phyloP scores from a whole-genome alignment of 1,284 basidiomycete species.

The Cutaneotrichosporon sp. region DNA sequence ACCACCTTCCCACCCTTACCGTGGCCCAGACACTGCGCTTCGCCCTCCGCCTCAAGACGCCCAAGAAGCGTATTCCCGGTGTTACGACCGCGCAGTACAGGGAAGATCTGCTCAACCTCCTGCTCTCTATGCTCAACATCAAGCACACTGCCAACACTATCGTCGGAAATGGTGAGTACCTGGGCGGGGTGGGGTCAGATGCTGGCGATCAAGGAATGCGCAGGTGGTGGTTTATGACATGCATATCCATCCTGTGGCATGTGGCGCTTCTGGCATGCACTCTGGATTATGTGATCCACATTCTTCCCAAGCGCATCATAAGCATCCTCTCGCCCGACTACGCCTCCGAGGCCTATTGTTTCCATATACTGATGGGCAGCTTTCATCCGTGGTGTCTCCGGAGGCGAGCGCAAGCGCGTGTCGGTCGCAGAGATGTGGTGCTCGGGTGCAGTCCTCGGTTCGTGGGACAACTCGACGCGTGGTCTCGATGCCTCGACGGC shows the following conservation, averaged over 20 bases:
- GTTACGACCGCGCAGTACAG: conserved; percentile 52
- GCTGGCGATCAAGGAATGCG: too few relatives aligned
- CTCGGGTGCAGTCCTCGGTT: conserved; percentile 46
- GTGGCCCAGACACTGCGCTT: conserved; percentile 57
- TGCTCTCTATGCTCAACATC: conserved; percentile 60
- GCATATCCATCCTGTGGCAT: too few relatives aligned
- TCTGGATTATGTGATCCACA: too few relatives aligned
- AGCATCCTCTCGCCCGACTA: too few relatives aligned
- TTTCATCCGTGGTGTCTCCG: conserved; percentile 54
- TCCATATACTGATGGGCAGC: too few relatives aligned
- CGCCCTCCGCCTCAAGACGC: conserved; percentile 55
- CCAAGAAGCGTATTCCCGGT: conserved; percentile 53
- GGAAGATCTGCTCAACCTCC: conserved; percentile 53
- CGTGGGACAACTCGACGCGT: conserved; percentile 53
- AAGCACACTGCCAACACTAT: conserved; percentile 57
- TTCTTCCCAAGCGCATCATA: too few relatives aligned
- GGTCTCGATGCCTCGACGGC: conserved; percentile 57
- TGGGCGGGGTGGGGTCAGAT: too few relatives aligned
- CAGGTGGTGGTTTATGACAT: too few relatives aligned
- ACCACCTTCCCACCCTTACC: conserved; percentile 60
- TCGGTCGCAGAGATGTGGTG: conserved; percentile 58
- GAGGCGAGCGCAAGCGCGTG: conserved; percentile 51
- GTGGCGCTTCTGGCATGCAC: too few relatives aligned
- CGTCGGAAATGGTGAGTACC: conserved; percentile 52
- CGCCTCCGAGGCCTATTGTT: too few relatives aligned